Evolutionary conservation across 768 basidiomycete species (phyloP), one percentile per base, ranked within the genome.

Genomic region (Termitomyces sp.): DNA sequence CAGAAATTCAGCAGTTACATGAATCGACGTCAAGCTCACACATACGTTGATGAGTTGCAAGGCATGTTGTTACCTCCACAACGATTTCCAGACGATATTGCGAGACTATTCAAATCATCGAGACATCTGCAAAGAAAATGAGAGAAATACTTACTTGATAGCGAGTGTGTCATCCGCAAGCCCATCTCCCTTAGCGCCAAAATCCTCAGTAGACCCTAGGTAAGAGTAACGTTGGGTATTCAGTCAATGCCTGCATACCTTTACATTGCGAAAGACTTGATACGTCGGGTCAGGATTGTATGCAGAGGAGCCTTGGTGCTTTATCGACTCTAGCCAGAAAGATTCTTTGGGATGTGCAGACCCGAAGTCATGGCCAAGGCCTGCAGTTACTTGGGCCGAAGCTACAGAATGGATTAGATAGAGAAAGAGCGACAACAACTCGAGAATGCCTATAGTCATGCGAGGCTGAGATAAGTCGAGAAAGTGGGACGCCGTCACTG

Each of bases 251-350:
- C 66, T 53, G 64, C 41, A n/a, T 54, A 75, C 76, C 67, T 86
- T 86, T 50, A 91, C 89, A 64, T 90, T 90, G 41, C 89, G 80
- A 70, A 88, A 90, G n/a, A 90, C 86, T 50, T 81, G 70, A 67
- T 91, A 91, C 3, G 68, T 66, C 8, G 79, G 75, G 64, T 81
- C 71, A 5, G 82, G 64, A 63, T 88, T 86, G 69, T 81, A 86
- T 4, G 89, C 78, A 1, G 89, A 75, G 30, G 73, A 82, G 37
- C 86, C 88, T 67, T 85, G 87, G 60, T 89, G 89, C 52, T 79
- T 82, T 65, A 91, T 88, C 50, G 62, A 78, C 67, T 90, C 70
- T 62, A 88, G 67, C 89, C 89, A 91, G 66, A 81, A 90, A 3
- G 85, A 78, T 46, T 83, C 84, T 10, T 65, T 66, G 26, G 82